These are phyloP conservation scores for Nidularia pulvinata DNA, from an alignment of 768 basidiomycete genomes.

Conservation along the genomic window DNA sequence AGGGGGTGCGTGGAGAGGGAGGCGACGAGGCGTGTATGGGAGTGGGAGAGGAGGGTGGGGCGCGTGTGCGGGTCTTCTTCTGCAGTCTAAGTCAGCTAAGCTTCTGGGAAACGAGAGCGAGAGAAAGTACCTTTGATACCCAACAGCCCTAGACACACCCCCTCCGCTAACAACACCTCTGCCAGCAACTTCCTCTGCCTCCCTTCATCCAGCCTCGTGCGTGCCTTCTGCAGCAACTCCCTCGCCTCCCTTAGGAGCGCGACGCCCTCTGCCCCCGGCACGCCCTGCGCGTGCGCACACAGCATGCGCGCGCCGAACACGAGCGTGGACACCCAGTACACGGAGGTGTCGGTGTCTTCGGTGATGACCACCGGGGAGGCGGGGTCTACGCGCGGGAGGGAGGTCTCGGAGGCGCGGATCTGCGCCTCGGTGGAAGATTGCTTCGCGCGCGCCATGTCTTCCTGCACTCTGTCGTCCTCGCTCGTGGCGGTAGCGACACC, in stretches of 20 bases:
- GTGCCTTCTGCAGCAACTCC: constrained; percentile 58
- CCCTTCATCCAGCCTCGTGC: constrained; percentile 44
- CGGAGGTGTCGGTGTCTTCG: constrained; percentile 63
- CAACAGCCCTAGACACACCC: constrained; percentile 70
- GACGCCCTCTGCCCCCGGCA: constrained; percentile 36
- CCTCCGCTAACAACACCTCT: constrained; percentile 65
- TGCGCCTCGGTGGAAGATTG: too few relatives aligned
- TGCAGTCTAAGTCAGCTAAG: constrained; percentile 17
- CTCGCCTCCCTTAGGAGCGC: constrained; percentile 67
- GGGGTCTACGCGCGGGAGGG: too few relatives aligned
- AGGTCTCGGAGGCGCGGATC: too few relatives aligned
- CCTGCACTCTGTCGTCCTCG: too few relatives aligned
- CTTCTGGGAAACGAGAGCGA: not conserved
- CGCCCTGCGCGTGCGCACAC: constrained; percentile 41
- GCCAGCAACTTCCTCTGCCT: constrained; percentile 52
- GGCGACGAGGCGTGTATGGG: constrained; percentile 47
- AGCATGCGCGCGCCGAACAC: constrained; percentile 80
- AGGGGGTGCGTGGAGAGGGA: constrained; percentile 50
- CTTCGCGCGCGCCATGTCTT: too few relatives aligned
- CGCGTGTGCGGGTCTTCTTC: constrained; percentile 70
- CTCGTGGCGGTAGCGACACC: too few relatives aligned
- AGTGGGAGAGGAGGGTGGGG: constrained; percentile 52
- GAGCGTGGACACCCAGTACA: constrained; percentile 75
- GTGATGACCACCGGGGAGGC: constrained; percentile 1
- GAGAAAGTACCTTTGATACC: constrained; percentile 59